Evolutionary conservation across 2,329 filamentous ascomycete genomes (phyloP).

Genomic region (Metarhizium anisopliae): DNA sequence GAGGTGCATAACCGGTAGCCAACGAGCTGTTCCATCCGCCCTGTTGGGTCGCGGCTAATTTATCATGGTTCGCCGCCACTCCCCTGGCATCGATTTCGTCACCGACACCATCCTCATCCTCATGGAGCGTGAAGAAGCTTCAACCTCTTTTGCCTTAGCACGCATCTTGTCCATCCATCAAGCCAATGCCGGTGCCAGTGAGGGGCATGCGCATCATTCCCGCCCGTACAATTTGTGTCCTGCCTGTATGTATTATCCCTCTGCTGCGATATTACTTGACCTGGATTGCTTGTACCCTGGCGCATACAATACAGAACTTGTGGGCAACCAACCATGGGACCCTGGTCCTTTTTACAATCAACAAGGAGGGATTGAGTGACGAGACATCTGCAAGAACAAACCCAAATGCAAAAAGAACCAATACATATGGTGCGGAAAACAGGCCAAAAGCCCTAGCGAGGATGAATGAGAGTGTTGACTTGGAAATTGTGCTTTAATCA

Average conservation of each 20-base stretch:
- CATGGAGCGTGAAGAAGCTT: neutral
- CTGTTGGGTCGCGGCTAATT: neutral
- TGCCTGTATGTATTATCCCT: neutral
- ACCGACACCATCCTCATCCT: neutral
- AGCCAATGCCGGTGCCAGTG: neutral
- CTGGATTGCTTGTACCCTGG: neutral
- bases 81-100: neutral
- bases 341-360: neutral
- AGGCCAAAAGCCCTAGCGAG: too few relatives aligned
- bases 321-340: neutral
- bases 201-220: neutral
- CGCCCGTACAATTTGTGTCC: neutral
- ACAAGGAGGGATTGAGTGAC: neutral
- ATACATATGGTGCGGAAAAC: too few relatives aligned
- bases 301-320: neutral
- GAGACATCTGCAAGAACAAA: neutral
- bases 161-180: neutral
- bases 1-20: neutral
- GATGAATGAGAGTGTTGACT: too few relatives aligned
- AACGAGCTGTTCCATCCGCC: neutral
- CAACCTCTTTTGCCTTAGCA: too few relatives aligned
- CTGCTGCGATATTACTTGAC: neutral
- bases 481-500: too few relatives aligned
- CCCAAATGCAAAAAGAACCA: too few relatives aligned
- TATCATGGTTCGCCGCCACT: neutral